A percentile compares a stretch with the other conserved stretches of the same genome.
Conservation (phyloP, 495 filamentous ascomycete species). For the Penicillium diatomitis region DNA sequence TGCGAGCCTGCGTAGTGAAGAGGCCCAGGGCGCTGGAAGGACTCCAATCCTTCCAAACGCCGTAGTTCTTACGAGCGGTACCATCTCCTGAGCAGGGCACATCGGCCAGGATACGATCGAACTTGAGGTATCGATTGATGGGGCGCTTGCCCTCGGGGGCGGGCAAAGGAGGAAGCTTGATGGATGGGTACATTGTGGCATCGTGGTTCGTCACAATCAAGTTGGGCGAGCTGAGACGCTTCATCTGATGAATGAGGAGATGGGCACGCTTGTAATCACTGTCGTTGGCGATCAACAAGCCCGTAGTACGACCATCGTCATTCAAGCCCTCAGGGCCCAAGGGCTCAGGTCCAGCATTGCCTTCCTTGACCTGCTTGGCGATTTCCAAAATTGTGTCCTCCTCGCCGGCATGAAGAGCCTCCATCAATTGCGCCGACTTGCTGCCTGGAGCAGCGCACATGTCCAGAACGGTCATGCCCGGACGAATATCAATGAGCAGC, state of each 20-base stretch:
- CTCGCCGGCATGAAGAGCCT: conserved; percentile 87
- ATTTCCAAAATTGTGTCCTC: conserved; percentile 66
- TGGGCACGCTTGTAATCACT: conserved; percentile 90
- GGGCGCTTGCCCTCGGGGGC: conserved; percentile 38
- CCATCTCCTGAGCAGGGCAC: conserved; percentile 96
- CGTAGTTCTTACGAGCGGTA: conserved; percentile 80
- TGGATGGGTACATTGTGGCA: conserved; percentile 88
- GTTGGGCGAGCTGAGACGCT: conserved; percentile 92
- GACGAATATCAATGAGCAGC: conserved; percentile 78
- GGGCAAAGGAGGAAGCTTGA: conserved; percentile 55
- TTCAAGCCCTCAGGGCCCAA: conserved; percentile 43
- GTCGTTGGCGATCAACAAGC: conserved; percentile 90
- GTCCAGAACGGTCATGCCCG: conserved; percentile 87
- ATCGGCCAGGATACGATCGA: conserved; percentile 91
- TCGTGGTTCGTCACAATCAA: conserved; percentile 97
- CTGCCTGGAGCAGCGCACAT: conserved; percentile 95
- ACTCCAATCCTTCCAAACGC: conserved; percentile 91
- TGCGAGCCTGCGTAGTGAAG: conserved; percentile 74
- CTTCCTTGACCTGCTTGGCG: conserved; percentile 42
- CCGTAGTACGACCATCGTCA: conserved; percentile 81
- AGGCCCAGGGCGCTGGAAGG: conserved; percentile 77
- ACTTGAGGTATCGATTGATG: conserved; percentile 75
- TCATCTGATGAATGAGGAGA: conserved; percentile 95
- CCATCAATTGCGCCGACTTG: conserved; percentile 90
- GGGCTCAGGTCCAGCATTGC: conserved; percentile 37